Evolutionary conservation across 306 rosid genomes (phyloP).

Genomic region (Begonia masoniana): DNA sequence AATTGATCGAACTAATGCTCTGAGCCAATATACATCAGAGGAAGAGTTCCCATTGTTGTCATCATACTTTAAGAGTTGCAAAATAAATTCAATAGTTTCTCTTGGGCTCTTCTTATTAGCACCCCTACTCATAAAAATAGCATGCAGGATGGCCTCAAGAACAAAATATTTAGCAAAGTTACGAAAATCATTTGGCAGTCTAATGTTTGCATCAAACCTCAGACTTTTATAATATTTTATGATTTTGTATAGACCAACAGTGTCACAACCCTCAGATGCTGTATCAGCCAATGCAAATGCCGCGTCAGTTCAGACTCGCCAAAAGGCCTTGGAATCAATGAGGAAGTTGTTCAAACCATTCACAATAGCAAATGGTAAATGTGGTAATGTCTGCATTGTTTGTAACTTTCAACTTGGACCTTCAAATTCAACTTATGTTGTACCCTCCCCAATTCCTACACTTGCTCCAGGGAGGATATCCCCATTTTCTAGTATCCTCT

Average conservation of each 20-base stretch:
- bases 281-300: slow-evolving; percentile 89
- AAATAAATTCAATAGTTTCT: slow-evolving; percentile 88
- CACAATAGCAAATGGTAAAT: slow-evolving; percentile 71
- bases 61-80: slow-evolving; percentile 89
- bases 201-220: slow-evolving; percentile 79
- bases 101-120: slow-evolving; percentile 89
- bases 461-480: too few species aligned
- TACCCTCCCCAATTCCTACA: too few species aligned
- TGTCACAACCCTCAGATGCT: slow-evolving; percentile 83
- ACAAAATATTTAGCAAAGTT: slow-evolving; percentile 91
- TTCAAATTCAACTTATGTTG: too few species aligned
- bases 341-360: slow-evolving; percentile 83
- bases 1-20: too few species aligned
- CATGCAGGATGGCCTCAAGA: slow-evolving; percentile 99
- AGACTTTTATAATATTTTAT: slow-evolving; percentile 70
- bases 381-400: slow-evolving; percentile 64
- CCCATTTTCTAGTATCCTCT: too few species aligned
- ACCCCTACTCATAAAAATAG: slow-evolving; percentile 72
- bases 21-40: too few species aligned
- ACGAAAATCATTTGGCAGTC: slow-evolving; percentile 96
- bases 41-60: too few species aligned
- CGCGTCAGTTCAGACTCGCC: slow-evolving; percentile 87
- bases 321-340: too few species aligned
- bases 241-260: slow-evolving; percentile 80
- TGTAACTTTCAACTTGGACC: too few species aligned